Evolutionary conservation across 345 rosid species (phyloP), one percentile per base, ranked within the genome.

Genomic region (Atalantia buxifolia): DNA sequence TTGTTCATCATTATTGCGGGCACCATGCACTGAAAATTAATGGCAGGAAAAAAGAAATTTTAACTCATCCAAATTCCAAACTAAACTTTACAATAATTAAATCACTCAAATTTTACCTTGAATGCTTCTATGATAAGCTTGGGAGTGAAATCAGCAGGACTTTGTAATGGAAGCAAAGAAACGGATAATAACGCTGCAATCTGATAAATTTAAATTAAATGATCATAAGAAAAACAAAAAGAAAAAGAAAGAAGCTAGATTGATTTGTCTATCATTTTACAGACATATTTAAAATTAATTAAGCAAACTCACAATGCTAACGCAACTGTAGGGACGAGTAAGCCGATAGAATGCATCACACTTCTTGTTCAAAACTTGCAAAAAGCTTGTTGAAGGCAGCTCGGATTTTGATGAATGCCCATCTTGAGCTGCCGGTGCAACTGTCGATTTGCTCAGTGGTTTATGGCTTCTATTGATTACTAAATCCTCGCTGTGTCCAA

Each of bases 221-320:
- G 3, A 9, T 9, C 45, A 40, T 40, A 42, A 42, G 4, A 42
- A 42, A 42, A 10, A 42, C 38, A 2, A 42, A 38, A 38, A 38
- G 40, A 7, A 38, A 38, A 38, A 9, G 9, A 38, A 38, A 6
- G 14, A 13, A 24, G 6, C n/a, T 45, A 4, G 6, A 13, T 48
- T 13, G 19, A 48, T 14, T 48, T 48, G 19, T 4, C 55, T 3
- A 3, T 50, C 21, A 13, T 2, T 48, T 48, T 12, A 3, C 5
- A 2, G 4, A 48, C 0, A 3, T 0, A 1, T 5, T 0, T 48
- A 12, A 48, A 10, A 16, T 16, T 16, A 16, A 14, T 50, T 0
- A 50, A 50, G 56, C 19, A 50, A 79, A 33, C 85, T 83, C 68
- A 83, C 83, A n/a, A 81, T 83, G 78, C 83, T 81, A 25, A 69